These are phyloP conservation scores for Sindora glabra DNA, from an alignment of 306 rosid species.

Conservation along the genomic window DNA sequence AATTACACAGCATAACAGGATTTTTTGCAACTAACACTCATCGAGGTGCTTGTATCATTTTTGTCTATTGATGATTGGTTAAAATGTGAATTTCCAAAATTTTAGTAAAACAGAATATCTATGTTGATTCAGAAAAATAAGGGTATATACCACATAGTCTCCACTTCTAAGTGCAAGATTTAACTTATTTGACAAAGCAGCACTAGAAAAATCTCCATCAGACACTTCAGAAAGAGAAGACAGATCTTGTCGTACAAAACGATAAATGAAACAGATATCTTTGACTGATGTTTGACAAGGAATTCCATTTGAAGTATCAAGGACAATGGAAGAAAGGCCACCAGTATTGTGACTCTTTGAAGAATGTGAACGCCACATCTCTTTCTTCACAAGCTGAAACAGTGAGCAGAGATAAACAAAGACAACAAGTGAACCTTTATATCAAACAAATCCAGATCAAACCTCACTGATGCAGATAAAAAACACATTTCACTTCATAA, in stretches of 20 bases:
- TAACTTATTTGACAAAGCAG: slow-evolving; percentile 35
- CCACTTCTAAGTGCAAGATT: slow-evolving; percentile 61
- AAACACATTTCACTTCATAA: slow-evolving; percentile 12
- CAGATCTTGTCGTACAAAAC: slow-evolving; percentile 43
- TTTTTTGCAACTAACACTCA: not conserved
- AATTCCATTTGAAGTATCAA: slow-evolving; percentile 48
- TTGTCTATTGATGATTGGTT: not conserved
- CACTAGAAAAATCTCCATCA: slow-evolving; percentile 21
- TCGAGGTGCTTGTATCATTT: not conserved
- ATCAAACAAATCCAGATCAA: not conserved
- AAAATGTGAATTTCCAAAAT: not conserved
- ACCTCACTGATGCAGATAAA: not conserved
- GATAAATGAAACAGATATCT: slow-evolving; percentile 54
- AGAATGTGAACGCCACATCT: slow-evolving; percentile 53
- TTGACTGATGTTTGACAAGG: slow-evolving; percentile 32
- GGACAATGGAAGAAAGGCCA: slow-evolving; percentile 65
- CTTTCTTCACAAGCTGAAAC: slow-evolving; percentile 62
- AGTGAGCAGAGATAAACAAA: not conserved
- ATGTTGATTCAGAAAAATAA: not conserved
- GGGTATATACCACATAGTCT: slow-evolving; percentile 68
- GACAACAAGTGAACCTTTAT: not conserved
- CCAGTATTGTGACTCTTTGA: slow-evolving; percentile 30
- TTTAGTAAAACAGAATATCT: too few species aligned
- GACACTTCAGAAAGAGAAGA: slow-evolving; percentile 25
- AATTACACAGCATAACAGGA: not conserved